Evolutionary conservation across 805 yeast genomes (phyloP).

Genomic region (Starmerella powellii): DNA sequence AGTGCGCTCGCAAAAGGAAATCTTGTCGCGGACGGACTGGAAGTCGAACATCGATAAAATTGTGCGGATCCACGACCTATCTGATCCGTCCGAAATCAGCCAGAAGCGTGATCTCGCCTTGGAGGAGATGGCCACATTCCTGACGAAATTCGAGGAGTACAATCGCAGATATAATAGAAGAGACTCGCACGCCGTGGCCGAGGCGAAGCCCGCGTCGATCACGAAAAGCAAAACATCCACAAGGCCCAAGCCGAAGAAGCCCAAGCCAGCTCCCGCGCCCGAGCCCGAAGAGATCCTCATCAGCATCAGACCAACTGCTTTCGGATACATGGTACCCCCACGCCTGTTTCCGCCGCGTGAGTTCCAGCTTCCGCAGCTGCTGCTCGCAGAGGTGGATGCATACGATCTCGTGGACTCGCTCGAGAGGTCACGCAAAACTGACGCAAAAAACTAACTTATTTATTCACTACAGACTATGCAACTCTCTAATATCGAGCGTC

Average conservation of each 20-base stretch:
- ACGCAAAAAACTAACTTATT: background rate
- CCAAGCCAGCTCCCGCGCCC: slow-evolving; percentile 1
- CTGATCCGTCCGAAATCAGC: slow-evolving; percentile 40
- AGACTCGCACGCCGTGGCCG: slow-evolving; percentile 2
- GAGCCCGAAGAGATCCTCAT: slow-evolving; percentile 3
- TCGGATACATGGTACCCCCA: slow-evolving; percentile 18
- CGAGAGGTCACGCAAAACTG: background rate
- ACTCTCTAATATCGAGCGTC: too few species aligned
- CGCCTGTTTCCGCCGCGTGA: slow-evolving; percentile 17
- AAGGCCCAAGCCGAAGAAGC: slow-evolving; percentile 2
- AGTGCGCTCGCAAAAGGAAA: slow-evolving; percentile 32
- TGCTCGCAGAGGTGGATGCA: slow-evolving; percentile 10
- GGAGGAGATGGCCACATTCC: slow-evolving; percentile 33
- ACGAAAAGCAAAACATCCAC: slow-evolving; percentile 1
- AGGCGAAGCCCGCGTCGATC: background rate
- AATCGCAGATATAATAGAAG: slow-evolving; percentile 7
- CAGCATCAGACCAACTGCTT: slow-evolving; percentile 16
- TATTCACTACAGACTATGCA: too few species aligned
- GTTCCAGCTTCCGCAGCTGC: slow-evolving; percentile 12
- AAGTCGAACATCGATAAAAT: slow-evolving; percentile 34
- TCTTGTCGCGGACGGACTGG: slow-evolving; percentile 41
- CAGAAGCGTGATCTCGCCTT: slow-evolving; percentile 43
- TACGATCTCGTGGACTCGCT: slow-evolving; percentile 10
- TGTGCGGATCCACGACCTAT: slow-evolving; percentile 39
- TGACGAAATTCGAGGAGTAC: slow-evolving; percentile 20